Conservation (phyloP, 805 yeast species). For the Tetrapisispora phaffii region DNA sequence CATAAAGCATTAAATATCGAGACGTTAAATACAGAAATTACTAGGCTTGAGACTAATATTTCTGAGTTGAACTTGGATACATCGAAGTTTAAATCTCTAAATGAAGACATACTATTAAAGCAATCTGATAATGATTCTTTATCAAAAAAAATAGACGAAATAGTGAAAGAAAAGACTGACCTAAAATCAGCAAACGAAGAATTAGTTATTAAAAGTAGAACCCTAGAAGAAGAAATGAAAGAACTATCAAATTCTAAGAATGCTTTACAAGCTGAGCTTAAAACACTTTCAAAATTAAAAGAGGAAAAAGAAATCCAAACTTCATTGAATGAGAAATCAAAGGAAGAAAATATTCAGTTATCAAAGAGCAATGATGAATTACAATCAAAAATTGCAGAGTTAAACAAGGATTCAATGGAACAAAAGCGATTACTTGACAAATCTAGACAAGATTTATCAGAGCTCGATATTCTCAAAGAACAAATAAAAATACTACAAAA, state of each 20-base stretch:
- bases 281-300: not conserved
- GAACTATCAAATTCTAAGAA: not conserved
- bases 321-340: not conserved
- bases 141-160: not conserved
- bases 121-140: not conserved
- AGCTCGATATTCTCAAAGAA: not conserved
- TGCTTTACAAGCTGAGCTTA: not conserved
- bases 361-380: not conserved
- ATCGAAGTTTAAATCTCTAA: not conserved
- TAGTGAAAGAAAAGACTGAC: not conserved
- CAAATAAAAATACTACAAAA: constrained; percentile 1
- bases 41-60: not conserved
- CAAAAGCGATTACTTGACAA: not conserved
- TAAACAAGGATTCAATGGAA: not conserved
- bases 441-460: not conserved
- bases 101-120: not conserved
- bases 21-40: not conserved
- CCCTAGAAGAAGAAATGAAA: not conserved
- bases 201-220: not conserved
- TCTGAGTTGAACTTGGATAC: not conserved
- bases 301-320: not conserved
- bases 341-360: not conserved
- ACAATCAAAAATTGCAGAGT: not conserved
- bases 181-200: not conserved
- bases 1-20: constrained; percentile 1